Base-by-base conservation (phyloP, 2,329 filamentous ascomycete genomes). In the Stromatinia cepivora region DNA sequence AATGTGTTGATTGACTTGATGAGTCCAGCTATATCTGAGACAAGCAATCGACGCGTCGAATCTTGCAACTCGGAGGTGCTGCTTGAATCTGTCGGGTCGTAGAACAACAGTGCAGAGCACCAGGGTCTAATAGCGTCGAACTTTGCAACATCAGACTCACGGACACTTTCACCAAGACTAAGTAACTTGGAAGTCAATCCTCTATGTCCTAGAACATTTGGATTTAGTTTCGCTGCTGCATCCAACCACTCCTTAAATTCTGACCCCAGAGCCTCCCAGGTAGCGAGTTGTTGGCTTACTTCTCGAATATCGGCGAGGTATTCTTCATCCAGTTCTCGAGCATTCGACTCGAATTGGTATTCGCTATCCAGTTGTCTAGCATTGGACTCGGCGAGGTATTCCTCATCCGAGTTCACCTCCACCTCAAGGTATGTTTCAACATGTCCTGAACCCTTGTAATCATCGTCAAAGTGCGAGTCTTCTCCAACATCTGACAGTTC, bases 51-150 rank as follows among this genome's bases (percentile, higher is more conserved):
- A 59, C 20, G 17, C 56, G 36, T 59, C 10, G 28, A 36, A 36
- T 58, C 36, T 48, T 48, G 45, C 45, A 48, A 48, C 45, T 22
- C 45, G 45, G 45, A 22, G 45, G 17, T 48, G 45, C 45, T n/a
- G 22, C 36, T 59, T 59, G 56, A 59, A 59, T 59, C 36, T 42
- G 56, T 59, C 8, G 56, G 56, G 36, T 59, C 56, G 56, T n/a
- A 59, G 15, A 59, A 59, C 3, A 59, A 59, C 31, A 59, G 56
- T 20, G 56, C 56, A 59, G 56, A 59, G 56, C 56, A 59, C 56
- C 56, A 59, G 7, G 56, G 56, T 59, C 56, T 59, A 59, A 39
- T 59, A 15, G 56, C 56, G 8, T 59, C 56, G 20, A 59, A 59
- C 36, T n/a, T 59, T 22, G 15, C 31, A 39, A 39, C 36, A 59